Percentiles rank a stretch among this genome's conserved stretches.
Conservation (phyloP, 345 rosid species). For the Viola odorata region DNA sequence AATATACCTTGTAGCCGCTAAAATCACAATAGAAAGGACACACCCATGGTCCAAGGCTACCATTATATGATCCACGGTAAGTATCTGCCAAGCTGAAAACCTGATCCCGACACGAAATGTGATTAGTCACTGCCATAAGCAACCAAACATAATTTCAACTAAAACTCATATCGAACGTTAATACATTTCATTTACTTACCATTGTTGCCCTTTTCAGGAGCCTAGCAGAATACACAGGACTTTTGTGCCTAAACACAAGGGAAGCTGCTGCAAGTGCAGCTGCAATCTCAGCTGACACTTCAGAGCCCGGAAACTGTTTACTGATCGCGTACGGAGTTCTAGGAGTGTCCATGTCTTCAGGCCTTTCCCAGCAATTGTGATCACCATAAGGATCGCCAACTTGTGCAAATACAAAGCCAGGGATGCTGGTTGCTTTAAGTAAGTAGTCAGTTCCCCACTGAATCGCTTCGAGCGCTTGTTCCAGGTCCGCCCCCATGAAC, state of each 20-base stretch:
- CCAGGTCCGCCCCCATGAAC: constrained; percentile 19
- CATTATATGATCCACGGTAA: constrained; percentile 22
- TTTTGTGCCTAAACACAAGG: constrained; percentile 7
- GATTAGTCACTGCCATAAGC: not conserved
- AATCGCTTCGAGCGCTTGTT: constrained; percentile 19
- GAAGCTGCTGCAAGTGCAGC: constrained; percentile 26
- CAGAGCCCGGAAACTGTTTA: constrained; percentile 21
- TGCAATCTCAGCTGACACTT: constrained; percentile 24
- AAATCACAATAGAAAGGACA: constrained; percentile 25
- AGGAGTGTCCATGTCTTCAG: constrained; percentile 28
- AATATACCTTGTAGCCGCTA: constrained; percentile 21
- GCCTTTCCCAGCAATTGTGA: constrained; percentile 28
- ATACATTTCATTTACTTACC: constrained; percentile 9
- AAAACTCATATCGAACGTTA: not conserved
- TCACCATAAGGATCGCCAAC: constrained; percentile 24
- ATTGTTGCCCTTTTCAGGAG: constrained; percentile 17
- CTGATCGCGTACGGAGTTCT: constrained; percentile 19
- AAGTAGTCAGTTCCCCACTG: constrained; percentile 25
- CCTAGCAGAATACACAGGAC: constrained; percentile 15
- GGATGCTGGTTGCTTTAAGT: constrained; percentile 20
- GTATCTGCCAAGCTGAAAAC: constrained; percentile 19
- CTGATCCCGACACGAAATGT: not conserved
- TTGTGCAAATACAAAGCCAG: constrained; percentile 23
- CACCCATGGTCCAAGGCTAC: constrained; percentile 21
- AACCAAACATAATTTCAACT: not conserved